Evolutionary conservation across 78 protist genomes (phyloP), one percentile per base, ranked within the genome.

Genomic region (Dictyostelium firmibasis): DNA sequence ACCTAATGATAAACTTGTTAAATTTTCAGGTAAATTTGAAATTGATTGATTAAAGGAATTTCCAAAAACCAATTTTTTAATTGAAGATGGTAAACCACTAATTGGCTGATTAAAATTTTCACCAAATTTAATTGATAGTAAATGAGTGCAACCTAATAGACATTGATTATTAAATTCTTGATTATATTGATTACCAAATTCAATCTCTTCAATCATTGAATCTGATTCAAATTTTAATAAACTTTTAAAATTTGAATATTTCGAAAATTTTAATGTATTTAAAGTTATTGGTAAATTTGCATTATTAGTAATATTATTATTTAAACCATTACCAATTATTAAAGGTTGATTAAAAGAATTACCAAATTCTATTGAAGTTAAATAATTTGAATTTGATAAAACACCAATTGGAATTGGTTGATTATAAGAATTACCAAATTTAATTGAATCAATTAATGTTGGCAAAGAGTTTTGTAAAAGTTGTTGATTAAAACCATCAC

Each of bases 401-500:
- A 9, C 4, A 33, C 43, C 43, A 31, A 33, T 33, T 72, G 86
- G 3, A 6, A 60, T 44, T 50, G 86, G 86, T 81, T 81, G 72
- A 31, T 81, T 81, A 53, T 29, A 41, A 2, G 62, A 41, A 11
- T n/a, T 77, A 77, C 83, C 60, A 35, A 35, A 77, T 41, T 41
- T 41, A 10, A 77, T 41, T 23, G 53, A 41, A 36, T 77, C n/a
- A 29, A 77, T 29, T n/a, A 16, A 23, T 9, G 57, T 29, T 38
- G 83, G 83, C 9, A 77, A n/a, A 3, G 79, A 75, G 23, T 33
- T 33, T 29, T 11, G 13, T 38, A 47, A 41, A 0, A 77, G 29
- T 18, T 20, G 27, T 84, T 84, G 91, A 43, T 84, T 84, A 6
- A 81, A 81, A 13, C 10, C 11, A 25, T 44, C 47, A 53, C 86